Percentiles rank a stretch among this genome's conserved stretches.
These are phyloP conservation scores for Sclerospora graminicola DNA, from an alignment of 352 stramenopile genomes.

Conservation along the genomic window DNA sequence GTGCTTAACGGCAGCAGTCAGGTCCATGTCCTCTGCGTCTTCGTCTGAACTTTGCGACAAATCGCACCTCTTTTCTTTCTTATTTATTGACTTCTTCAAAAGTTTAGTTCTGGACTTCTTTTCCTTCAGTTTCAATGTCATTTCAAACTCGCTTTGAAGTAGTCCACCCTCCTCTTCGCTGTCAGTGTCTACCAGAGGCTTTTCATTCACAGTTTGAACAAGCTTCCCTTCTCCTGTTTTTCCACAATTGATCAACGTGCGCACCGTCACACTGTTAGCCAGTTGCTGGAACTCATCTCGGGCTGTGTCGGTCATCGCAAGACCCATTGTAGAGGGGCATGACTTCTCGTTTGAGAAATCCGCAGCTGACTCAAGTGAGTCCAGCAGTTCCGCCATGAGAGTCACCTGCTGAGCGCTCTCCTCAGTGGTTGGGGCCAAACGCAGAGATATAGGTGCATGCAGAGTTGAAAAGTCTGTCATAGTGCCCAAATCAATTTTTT, in stretches of 20 bases:
- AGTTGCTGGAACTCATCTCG: conserved; percentile 56
- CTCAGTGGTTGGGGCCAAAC: conserved; percentile 44
- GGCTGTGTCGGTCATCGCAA: conserved; percentile 21
- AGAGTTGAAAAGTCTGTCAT: conserved; percentile 77
- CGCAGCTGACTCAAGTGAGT: conserved; percentile 57
- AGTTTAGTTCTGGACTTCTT: conserved; percentile 21
- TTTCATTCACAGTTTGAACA: conserved; percentile 9
- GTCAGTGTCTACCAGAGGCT: conserved; percentile 23
- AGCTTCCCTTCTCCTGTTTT: conserved; percentile 12
- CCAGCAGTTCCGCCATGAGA: conserved; percentile 64
- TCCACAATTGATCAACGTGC: conserved; percentile 29
- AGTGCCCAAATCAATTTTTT: conserved; percentile 59
- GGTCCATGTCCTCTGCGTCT: conserved; percentile 45
- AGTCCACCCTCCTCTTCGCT: conserved; percentile 63
- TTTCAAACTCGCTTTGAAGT: conserved; percentile 65
- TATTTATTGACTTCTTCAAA: not conserved
- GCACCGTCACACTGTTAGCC: conserved; percentile 34
- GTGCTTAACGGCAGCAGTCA: conserved; percentile 65
- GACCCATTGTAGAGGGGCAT: conserved; percentile 1
- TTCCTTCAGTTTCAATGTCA: conserved; percentile 21
- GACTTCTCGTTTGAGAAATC: conserved; percentile 17
- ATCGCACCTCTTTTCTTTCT: conserved; percentile 39
- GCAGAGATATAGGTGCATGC: conserved; percentile 64
- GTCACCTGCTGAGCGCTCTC: conserved; percentile 43
- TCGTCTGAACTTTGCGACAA: conserved; percentile 31